These are phyloP conservation scores for Royoungia palumana DNA, from an alignment of 768 basidiomycete species.

Conservation along the genomic window DNA sequence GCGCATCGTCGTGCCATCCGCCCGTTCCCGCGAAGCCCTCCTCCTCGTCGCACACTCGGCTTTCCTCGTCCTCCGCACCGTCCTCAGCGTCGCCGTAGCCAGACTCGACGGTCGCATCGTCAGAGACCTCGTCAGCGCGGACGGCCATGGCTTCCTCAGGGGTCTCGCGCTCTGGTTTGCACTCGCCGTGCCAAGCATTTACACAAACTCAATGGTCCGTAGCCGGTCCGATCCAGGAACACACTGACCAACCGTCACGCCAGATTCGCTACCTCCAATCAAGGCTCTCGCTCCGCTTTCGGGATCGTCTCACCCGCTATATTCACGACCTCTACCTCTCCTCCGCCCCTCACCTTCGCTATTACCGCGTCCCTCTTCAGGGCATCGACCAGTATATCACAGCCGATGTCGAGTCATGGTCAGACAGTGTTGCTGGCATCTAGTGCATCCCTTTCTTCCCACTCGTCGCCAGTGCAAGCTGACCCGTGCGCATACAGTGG, in stretches of 20 bases:
- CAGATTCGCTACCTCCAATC: constrained; percentile 89
- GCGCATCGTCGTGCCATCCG: constrained; percentile 66
- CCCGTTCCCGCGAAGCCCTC: constrained; percentile 63
- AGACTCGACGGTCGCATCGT: constrained; percentile 88
- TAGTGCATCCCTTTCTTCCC: constrained; percentile 60
- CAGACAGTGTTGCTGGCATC: constrained; percentile 77
- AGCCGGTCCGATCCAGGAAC: too few relatives aligned
- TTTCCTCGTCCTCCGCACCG: constrained; percentile 83
- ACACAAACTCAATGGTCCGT: constrained; percentile 90
- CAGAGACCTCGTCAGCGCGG: constrained; percentile 81
- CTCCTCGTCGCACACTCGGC: constrained; percentile 75
- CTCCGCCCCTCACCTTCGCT: constrained; percentile 64
- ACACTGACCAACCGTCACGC: not conserved
- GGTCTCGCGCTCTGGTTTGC: constrained; percentile 88
- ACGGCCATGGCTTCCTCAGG: constrained; percentile 76
- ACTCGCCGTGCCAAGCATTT: constrained; percentile 88
- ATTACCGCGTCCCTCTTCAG: constrained; percentile 63
- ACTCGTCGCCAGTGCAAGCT: not conserved
- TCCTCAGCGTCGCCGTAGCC: constrained; percentile 86
- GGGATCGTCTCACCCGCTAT: constrained; percentile 87
- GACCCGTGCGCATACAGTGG: constrained; percentile 48
- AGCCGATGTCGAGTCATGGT: constrained; percentile 87
- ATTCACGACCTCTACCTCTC: constrained; percentile 90
- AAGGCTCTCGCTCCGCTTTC: constrained; percentile 75
- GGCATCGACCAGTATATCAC: constrained; percentile 92